Conservation (phyloP, 225 moss, liverwort and hornwort species). For the Polytrichum formosum region DNA sequence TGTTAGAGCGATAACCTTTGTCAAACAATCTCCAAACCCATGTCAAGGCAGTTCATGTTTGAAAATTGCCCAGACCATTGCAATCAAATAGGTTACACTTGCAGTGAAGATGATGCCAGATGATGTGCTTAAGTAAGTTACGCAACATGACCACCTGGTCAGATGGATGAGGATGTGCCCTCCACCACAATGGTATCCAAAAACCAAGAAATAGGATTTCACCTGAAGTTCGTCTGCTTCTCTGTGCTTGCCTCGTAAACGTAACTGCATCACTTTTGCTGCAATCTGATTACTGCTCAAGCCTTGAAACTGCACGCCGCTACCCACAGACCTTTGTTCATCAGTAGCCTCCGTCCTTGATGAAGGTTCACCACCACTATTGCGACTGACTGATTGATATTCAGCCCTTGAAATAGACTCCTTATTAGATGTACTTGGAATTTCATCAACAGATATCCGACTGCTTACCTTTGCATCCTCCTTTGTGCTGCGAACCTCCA, state of each 20-base stretch:
- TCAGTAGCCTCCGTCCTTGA: constrained; percentile 17
- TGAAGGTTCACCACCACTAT: constrained; percentile 17
- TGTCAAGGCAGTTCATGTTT: too few species aligned
- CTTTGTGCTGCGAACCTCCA: constrained; percentile 23
- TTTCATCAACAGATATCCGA: constrained; percentile 10
- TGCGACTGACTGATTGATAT: constrained; percentile 14
- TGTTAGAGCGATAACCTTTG: too few species aligned
- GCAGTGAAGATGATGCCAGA: too few species aligned
- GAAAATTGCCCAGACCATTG: too few species aligned
- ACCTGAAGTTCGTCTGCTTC: constrained; percentile 92
- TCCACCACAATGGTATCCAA: too few species aligned
- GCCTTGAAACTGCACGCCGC: constrained; percentile 35
- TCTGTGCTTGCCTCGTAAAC: constrained; percentile 71
- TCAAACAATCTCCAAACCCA: too few species aligned
- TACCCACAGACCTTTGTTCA: constrained; percentile 32
- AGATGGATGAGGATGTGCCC: too few species aligned
- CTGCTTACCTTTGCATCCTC: constrained; percentile 14
- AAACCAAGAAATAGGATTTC: constrained; percentile 5
- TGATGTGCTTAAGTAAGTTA: too few species aligned
- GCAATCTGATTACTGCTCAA: constrained; percentile 83
- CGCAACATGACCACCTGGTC: too few species aligned
- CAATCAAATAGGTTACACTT: too few species aligned
- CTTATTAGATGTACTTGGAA: constrained; percentile 13
- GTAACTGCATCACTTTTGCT: constrained; percentile 87
- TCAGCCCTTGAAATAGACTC: constrained; percentile 26